Percentiles rank a stretch among this genome's conserved stretches.
These are phyloP conservation scores for Parathielavia appendiculata DNA, from an alignment of 495 filamentous ascomycete genomes.

Conservation along the genomic window DNA sequence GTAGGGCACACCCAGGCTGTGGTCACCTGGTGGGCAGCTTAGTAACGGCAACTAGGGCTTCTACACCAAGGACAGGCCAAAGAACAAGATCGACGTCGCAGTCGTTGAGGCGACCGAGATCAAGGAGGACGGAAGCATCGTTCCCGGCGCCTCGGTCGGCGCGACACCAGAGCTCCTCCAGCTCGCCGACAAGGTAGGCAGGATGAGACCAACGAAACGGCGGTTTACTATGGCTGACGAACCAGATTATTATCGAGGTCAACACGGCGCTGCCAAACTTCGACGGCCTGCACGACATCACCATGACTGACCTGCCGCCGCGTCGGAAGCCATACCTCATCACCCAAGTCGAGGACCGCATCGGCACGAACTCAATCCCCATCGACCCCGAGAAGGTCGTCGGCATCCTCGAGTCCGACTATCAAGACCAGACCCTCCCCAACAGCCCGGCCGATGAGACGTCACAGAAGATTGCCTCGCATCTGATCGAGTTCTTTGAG, in stretches of 20 bases:
- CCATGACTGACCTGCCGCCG: constrained; percentile 77
- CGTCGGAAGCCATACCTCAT: constrained; percentile 80
- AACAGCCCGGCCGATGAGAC: constrained; percentile 71
- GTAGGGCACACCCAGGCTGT: constrained; percentile 8
- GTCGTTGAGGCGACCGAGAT: constrained; percentile 86
- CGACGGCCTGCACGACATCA: constrained; percentile 88
- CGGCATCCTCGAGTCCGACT: constrained; percentile 78
- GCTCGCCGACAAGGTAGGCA: constrained; percentile 71
- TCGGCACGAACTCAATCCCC: constrained; percentile 80
- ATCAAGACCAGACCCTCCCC: constrained; percentile 72
- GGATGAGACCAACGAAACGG: neutral
- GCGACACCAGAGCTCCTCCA: constrained; percentile 83
- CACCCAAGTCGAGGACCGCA: constrained; percentile 72
- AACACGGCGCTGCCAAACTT: constrained; percentile 83
- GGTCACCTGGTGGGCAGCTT: neutral
- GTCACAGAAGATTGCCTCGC: constrained; percentile 66
- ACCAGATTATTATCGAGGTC: constrained; percentile 79
- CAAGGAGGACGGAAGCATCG: constrained; percentile 87
- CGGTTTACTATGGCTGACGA: constrained; percentile 11
- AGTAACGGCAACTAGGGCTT: constrained; percentile 46
- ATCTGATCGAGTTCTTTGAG: constrained; percentile 81
- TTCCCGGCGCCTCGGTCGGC: constrained; percentile 82
- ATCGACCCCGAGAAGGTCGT: constrained; percentile 84
- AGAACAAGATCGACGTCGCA: constrained; percentile 71
- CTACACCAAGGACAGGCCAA: constrained; percentile 71